Percentiles rank a stretch among this genome's conserved stretches.
These are phyloP conservation scores for Nitzschia sp. DNA, from an alignment of 108 stramenopile genomes.

Conservation along the genomic window DNA sequence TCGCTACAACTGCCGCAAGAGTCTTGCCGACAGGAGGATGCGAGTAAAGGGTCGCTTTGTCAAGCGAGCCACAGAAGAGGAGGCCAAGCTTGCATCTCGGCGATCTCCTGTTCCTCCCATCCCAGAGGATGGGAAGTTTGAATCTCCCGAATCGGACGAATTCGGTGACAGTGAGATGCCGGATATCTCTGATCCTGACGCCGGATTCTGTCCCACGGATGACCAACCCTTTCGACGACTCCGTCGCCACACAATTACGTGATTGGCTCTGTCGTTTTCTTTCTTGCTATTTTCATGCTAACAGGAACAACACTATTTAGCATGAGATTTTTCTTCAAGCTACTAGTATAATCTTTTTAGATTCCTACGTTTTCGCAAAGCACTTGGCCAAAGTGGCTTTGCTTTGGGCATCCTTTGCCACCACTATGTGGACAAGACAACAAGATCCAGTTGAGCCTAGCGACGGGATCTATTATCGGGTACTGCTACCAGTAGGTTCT, in stretches of 20 bases:
- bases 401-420: no score
- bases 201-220: slow-evolving; percentile 77
- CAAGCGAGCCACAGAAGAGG: slow-evolving; percentile 70
- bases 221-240: slow-evolving; percentile 81
- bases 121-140: slow-evolving; percentile 23
- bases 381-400: no score
- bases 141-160: slow-evolving; percentile 10
- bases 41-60: slow-evolving; percentile 97
- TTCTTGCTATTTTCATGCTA: no score
- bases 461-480: not conserved
- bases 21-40: slow-evolving; percentile 91
- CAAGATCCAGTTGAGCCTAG: not conserved
- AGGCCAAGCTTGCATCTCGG: slow-evolving; percentile 21
- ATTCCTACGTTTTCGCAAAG: no score
- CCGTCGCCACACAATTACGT: slow-evolving; percentile 83
- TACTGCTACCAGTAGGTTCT: not conserved
- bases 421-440: not conserved
- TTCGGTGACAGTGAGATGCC: slow-evolving; percentile 68
- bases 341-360: no score
- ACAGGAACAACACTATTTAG: not conserved
- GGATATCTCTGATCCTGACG: slow-evolving; percentile 78
- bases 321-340: not conserved
- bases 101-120: slow-evolving; percentile 12
- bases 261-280: slow-evolving; percentile 4
- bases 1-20: slow-evolving; percentile 96